Conservation (phyloP, 805 yeast genomes). For the Metschnikowia proteae region DNA sequence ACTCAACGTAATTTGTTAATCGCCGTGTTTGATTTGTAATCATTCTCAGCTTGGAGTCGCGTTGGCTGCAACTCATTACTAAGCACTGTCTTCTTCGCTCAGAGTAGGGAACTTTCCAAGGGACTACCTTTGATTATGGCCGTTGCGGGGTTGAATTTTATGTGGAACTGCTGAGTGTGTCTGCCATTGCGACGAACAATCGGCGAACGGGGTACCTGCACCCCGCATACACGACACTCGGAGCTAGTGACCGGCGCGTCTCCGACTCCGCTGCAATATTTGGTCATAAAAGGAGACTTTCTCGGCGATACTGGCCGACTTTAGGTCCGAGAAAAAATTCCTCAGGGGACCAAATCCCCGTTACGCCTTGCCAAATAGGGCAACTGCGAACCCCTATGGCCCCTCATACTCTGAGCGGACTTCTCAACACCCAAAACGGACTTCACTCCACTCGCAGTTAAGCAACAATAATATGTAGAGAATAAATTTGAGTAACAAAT, state of each 20-base stretch:
- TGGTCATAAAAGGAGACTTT: neutral
- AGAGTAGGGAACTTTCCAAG: neutral
- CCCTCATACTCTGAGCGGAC: neutral
- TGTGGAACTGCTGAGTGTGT: neutral
- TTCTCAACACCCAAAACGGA: no score
- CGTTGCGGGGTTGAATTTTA: neutral
- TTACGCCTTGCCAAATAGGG: neutral
- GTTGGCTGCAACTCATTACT: neutral
- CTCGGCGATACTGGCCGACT: neutral
- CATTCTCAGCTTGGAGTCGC: neutral
- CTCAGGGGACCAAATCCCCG: neutral
- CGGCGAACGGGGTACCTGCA: neutral
- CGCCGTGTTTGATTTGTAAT: neutral
- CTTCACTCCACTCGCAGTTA: no score
- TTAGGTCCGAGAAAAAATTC: neutral
- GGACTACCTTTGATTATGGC: neutral
- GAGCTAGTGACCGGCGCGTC: neutral
- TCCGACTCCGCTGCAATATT: neutral
- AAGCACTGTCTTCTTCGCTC: neutral
- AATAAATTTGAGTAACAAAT: no score
- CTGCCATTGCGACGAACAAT: neutral
- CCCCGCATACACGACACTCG: neutral
- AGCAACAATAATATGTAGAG: no score
- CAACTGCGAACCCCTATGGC: neutral
- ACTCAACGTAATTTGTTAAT: neutral